Evolutionary conservation across 768 basidiomycete genomes (phyloP), one percentile per base, ranked within the genome.

Genomic region (Clitopilus passeckerianus): DNA sequence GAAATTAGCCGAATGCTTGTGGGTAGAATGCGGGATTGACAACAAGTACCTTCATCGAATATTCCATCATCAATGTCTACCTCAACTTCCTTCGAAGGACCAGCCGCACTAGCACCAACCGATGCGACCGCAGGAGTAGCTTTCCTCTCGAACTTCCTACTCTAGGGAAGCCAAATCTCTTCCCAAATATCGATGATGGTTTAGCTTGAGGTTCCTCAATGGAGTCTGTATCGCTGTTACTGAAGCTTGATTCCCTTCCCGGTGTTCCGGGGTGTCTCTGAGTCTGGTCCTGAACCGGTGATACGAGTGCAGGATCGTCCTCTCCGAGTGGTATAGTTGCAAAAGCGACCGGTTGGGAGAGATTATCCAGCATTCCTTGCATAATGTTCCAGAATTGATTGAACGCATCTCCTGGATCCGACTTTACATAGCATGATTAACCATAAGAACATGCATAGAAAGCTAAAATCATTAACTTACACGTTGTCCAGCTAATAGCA

Each of bases 331-430:
- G 91, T 14, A 87, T 86, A 6, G 89, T 91, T 5, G 91, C 85
- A 67, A 94, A 94, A 15, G 92, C 92, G 8, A 90, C 85, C 4
- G 89, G 88, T 65, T 91, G 90, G 4, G 90, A 88, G n/a, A 94
- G 78, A 65, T 91, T 89, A 65, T 93, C 90, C 52, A 93, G 71
- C 84, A 92, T 87, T 41, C 86, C 90, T 71, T 93, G 90, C 77
- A 93, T 88, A 54, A 90, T 89, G 64, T 82, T 86, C 92, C 92
- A 94, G 67, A 93, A 94, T 65, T 91, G 83, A 67, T 92, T 91
- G 75, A 94, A 94, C 5, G 90, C 86, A 66, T 94, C 92, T 4
- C 88, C 85, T 1, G 91, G 87, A 66, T 94, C 92, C 60, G 86
- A 86, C 89, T 89, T 61, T 8, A 58, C 43, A 20, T 43, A 53